Evolutionary conservation across 2,329 filamentous ascomycete species (phyloP), one percentile per base, ranked within the genome.

Genomic region (Penicillium rolfsii): DNA sequence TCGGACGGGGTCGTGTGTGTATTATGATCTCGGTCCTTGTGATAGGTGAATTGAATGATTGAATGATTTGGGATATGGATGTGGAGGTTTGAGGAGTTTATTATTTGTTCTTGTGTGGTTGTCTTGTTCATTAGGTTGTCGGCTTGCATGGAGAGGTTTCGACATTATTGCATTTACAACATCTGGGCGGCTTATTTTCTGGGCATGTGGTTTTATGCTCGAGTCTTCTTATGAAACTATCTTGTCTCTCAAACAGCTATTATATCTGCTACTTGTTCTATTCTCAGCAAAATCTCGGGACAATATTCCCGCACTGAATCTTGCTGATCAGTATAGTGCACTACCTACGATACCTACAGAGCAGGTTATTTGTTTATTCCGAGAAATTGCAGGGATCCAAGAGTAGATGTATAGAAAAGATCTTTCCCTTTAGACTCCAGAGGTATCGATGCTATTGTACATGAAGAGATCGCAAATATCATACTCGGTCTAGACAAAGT

Each of bases 1-100:
- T 70, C 83, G 93, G 61, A 96, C 91, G 9, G 91, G 90, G 0
- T 89, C 85, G 60, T 93, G 91, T 74, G 84, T 97, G 54, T 91
- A 94, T 73, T 97, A 97, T 76, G 93, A 97, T 77, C 77, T 97
- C 62, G 82, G 79, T 61, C 68, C 63, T 58, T 67, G 64, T 40
- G 61, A 70, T 53, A 67, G 62, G 63, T 66, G 64, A 67, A 59
- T 52, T 52, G 61, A 61, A 38, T 62, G 46, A 54, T 24, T 52
- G 16, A 35, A 50, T 50, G 48, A 52, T 3, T 30, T 24, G n/a
- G 35, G 16, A 40, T 40, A 40, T 28, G 50, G 11, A 41, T 28
- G 33, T 53, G 50, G 26, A 41, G 35, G 19, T 26, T 19, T 53
- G 49, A 11, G 49, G 48, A 43, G 36, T 56, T 61, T 50, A 11